Conservation (phyloP, 805 yeast genomes). For the Starmerella sp. region DNA sequence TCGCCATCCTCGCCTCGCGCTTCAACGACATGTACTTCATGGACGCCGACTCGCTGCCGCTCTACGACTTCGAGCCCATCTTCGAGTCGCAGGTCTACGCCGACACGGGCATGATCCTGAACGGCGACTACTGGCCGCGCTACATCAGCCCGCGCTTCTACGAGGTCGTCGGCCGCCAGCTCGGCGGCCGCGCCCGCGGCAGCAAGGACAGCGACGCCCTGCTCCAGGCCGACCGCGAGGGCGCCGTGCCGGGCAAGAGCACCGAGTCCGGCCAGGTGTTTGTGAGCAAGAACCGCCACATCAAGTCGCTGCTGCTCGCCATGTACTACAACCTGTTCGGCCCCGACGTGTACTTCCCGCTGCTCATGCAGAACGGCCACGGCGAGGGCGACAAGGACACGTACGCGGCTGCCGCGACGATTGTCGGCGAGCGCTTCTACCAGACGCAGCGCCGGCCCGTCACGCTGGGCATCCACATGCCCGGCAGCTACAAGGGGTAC, state of each 20-base stretch:
- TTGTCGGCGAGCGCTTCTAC: slow-evolving; percentile 47
- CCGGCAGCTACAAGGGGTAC: slow-evolving; percentile 16
- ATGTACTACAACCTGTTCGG: slow-evolving; percentile 58
- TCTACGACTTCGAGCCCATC: slow-evolving; percentile 48
- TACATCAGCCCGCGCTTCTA: slow-evolving; percentile 66
- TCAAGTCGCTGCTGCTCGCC: slow-evolving; percentile 45
- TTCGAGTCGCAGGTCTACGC: slow-evolving; percentile 48
- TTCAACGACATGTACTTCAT: slow-evolving; percentile 60
- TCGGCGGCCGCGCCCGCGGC: slow-evolving; percentile 33
- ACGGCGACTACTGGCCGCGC: slow-evolving; percentile 89
- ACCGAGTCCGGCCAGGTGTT: slow-evolving; percentile 61
- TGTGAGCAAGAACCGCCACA: slow-evolving; percentile 47
- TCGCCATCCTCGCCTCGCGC: slow-evolving; percentile 60
- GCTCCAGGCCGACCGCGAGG: slow-evolving; percentile 46
- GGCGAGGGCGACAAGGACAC: slow-evolving; percentile 85
- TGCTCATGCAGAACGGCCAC: slow-evolving; percentile 48
- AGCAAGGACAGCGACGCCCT: slow-evolving; percentile 29
- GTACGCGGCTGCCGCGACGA: slow-evolving; percentile 59
- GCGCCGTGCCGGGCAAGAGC: slow-evolving; percentile 56
- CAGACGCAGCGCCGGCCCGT: slow-evolving; percentile 35
- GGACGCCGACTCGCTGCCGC: slow-evolving; percentile 70
- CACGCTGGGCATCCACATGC: slow-evolving; percentile 29
- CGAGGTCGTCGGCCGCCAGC: slow-evolving; percentile 49
- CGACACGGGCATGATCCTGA: slow-evolving; percentile 42
- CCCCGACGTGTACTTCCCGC: slow-evolving; percentile 46